Percentiles rank a stretch among this genome's conserved stretches.
Evolutionary conservation across 164 flowering plant genomes (phyloP).

Genomic region (Aristolochia fimbriata): DNA sequence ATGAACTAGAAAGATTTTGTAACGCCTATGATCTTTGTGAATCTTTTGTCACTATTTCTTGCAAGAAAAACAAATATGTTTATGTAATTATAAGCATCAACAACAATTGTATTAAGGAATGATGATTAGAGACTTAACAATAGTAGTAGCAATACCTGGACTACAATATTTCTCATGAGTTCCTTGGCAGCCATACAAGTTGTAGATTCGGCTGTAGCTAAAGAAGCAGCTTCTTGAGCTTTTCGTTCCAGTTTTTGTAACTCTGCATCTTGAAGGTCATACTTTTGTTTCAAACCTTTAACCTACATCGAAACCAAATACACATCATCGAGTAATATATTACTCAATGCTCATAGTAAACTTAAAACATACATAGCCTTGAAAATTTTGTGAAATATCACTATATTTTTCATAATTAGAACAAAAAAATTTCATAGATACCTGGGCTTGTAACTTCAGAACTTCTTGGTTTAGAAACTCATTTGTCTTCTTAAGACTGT

Average conservation of each 20-base stretch:
- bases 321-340: too few relatives aligned
- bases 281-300: conserved; percentile 47
- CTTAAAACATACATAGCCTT: too few relatives aligned
- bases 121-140: not conserved
- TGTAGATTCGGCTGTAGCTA: conserved; percentile 43
- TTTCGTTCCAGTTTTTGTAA: conserved; percentile 33
- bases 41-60: not conserved
- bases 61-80: not conserved
- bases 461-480: conserved; percentile 67
- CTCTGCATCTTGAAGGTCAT: conserved; percentile 50
- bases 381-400: too few relatives aligned
- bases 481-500: conserved; percentile 63
- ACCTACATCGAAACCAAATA: conserved; percentile 26
- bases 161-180: conserved; percentile 33
- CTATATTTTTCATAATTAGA: too few relatives aligned
- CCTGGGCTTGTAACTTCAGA: conserved; percentile 55
- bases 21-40: too few relatives aligned
- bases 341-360: too few relatives aligned
- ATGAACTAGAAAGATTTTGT: too few relatives aligned
- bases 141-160: conserved; percentile 41
- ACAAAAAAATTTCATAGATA: conserved; percentile 7
- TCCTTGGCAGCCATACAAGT: conserved; percentile 35
- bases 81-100: not conserved
- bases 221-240: conserved; percentile 32
- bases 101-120: too few relatives aligned